A percentile compares a stretch with the other conserved stretches of the same genome.
These are phyloP conservation scores for Miscanthus lutarioriparius DNA, from an alignment of 176 grass and related monocot genomes.

Conservation along the genomic window DNA sequence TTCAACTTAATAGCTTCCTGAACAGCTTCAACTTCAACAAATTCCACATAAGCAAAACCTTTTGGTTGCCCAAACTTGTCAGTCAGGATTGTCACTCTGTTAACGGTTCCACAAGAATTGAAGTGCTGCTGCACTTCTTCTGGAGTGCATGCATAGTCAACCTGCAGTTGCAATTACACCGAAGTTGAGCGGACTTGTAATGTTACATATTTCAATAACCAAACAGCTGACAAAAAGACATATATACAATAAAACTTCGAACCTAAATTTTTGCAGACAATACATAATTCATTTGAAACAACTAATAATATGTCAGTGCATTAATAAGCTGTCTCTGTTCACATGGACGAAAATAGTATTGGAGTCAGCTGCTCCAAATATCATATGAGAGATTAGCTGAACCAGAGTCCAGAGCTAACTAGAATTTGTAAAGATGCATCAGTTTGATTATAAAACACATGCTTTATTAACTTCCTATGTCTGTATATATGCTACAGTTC, in stretches of 20 bases:
- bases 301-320: background rate
- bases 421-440: background rate
- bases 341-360: background rate
- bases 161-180: conserved; percentile 40
- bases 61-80: conserved; percentile 87
- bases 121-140: conserved; percentile 93
- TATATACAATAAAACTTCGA: no score
- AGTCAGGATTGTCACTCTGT: conserved; percentile 79
- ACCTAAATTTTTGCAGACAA: background rate
- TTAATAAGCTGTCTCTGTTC: background rate
- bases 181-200: conserved; percentile 1
- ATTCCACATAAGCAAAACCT: conserved; percentile 87
- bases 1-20: conserved; percentile 75
- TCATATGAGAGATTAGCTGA: background rate
- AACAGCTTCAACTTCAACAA: conserved; percentile 72
- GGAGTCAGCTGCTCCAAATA: background rate
- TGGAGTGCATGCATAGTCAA: conserved; percentile 83
- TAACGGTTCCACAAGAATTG: conserved; percentile 82
- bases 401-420: background rate
- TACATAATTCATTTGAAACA: background rate
- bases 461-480: background rate
- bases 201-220: background rate
- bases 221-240: background rate
- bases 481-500: background rate
- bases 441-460: background rate